A percentile compares a stretch with the other conserved stretches of the same genome.
phyloP scores from a whole-genome alignment of 78 protist species.

The Parvularia atlantis region DNA sequence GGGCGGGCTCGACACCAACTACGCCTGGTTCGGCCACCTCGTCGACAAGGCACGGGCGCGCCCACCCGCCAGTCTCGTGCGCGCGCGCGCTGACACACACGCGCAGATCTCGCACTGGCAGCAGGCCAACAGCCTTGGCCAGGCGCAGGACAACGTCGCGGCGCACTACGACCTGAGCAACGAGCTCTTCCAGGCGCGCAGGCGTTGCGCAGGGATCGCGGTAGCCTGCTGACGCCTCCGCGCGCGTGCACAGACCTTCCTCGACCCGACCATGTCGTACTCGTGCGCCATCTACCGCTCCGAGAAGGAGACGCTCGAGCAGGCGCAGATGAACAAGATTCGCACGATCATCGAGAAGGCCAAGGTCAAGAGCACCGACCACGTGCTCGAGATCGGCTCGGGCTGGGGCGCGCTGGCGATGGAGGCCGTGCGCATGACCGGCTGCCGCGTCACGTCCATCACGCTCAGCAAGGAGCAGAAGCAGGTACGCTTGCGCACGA shows the following conservation, averaged over 20 bases:
- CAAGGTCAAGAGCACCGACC: conserved; percentile 14
- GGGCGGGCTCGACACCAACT: too few relatives aligned
- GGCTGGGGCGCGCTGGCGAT: conserved; percentile 44
- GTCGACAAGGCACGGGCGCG: too few relatives aligned
- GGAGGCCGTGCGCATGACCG: conserved; percentile 44
- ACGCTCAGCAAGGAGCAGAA: conserved; percentile 21
- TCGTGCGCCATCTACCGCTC: conserved; percentile 25
- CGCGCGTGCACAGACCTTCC: too few relatives aligned
- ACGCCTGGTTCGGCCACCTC: too few relatives aligned
- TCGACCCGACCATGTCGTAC: conserved; percentile 46
- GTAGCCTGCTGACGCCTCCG: too few relatives aligned
- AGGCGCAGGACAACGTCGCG: conserved; percentile 30
- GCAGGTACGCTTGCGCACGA: too few relatives aligned
- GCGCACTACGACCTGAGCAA: conserved; percentile 45
- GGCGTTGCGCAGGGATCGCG: too few relatives aligned
- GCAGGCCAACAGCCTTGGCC: conserved; percentile 19
- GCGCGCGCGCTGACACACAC: too few relatives aligned
- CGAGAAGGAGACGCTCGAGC: conserved; percentile 17
- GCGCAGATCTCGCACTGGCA: too few relatives aligned
- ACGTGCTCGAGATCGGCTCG: conserved; percentile 42
- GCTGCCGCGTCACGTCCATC: conserved; percentile 41
- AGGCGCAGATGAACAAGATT: conserved; percentile 32
- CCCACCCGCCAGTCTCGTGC: too few relatives aligned
- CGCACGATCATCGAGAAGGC: conserved; percentile 34
- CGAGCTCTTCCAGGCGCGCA: conserved; percentile 35